phyloP scores from a whole-genome alignment of 176 grass and related monocot species.

The Zea luxurians region DNA sequence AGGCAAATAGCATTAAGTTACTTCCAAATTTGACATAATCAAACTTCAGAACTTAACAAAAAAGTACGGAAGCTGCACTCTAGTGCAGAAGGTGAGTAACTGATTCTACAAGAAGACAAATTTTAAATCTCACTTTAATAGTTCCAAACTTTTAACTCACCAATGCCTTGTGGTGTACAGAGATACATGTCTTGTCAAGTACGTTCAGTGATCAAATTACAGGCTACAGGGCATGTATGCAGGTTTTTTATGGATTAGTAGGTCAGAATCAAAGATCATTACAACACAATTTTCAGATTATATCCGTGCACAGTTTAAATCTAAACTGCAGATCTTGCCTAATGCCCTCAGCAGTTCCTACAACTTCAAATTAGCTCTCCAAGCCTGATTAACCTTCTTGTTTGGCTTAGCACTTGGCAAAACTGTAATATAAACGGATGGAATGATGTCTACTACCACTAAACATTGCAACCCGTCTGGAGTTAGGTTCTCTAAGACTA shows the following conservation, averaged over 20 bases:
- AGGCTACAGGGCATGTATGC: not conserved
- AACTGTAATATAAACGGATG: not conserved
- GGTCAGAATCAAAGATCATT: conserved; percentile 3
- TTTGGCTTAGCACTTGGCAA: not conserved
- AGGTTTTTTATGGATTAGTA: not conserved
- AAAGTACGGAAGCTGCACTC: not conserved
- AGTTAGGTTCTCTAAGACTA: not conserved
- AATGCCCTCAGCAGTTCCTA: not conserved
- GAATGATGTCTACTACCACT: not conserved
- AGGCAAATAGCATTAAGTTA: conserved; percentile 3
- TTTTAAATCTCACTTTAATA: not conserved
- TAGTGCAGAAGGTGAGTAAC: conserved; percentile 2
- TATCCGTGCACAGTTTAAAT: not conserved
- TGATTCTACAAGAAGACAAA: conserved; percentile 8
- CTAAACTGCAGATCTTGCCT: not conserved
- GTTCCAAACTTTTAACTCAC: conserved; percentile 4
- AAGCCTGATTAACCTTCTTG: conserved; percentile 3
- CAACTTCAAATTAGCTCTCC: not conserved
- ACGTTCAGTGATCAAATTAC: conserved; percentile 9
- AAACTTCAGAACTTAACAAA: conserved; percentile 9
- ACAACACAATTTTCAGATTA: not conserved
- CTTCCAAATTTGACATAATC: conserved; percentile 5
- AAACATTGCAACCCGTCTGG: not conserved
- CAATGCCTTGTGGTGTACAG: not conserved
- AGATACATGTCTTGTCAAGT: conserved; percentile 10